phyloP scores from a whole-genome alignment of 2,329 filamentous ascomycete genomes.

The Pestalotiopsis sp. region DNA sequence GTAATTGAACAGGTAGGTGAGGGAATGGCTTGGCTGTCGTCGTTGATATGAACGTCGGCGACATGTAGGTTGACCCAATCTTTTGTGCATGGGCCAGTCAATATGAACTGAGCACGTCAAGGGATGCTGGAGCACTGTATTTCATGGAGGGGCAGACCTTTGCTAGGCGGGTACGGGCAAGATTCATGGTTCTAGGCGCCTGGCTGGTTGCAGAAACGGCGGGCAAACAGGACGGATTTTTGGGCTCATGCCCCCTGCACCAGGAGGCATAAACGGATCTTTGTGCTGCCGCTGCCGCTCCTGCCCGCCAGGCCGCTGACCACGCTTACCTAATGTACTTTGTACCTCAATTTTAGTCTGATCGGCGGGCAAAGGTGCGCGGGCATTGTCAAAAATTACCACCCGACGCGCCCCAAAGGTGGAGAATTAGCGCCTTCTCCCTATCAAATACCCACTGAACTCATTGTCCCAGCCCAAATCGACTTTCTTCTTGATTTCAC shows the following conservation, averaged over 20 bases:
- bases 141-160: not conserved
- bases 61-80: not conserved
- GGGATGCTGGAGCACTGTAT: not conserved
- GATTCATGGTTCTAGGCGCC: too few species aligned
- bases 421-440: not conserved
- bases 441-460: not conserved
- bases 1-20: not conserved
- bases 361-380: too few species aligned
- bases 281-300: not conserved
- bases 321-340: too few species aligned
- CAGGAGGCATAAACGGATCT: not conserved
- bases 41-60: not conserved
- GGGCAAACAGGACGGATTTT: not conserved
- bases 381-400: too few species aligned
- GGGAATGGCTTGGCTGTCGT: not conserved
- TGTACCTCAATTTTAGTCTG: too few species aligned
- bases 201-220: not conserved
- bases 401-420: not conserved
- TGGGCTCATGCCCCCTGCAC: not conserved
- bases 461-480: not conserved
- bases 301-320: too few species aligned
- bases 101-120: not conserved
- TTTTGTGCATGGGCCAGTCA: not conserved
- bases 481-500: not conserved
- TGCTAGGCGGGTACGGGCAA: not conserved